Evolutionary conservation across 2,329 filamentous ascomycete species (phyloP), one percentile per base, ranked within the genome.

Genomic region (Purpureocillium lavendulum): DNA sequence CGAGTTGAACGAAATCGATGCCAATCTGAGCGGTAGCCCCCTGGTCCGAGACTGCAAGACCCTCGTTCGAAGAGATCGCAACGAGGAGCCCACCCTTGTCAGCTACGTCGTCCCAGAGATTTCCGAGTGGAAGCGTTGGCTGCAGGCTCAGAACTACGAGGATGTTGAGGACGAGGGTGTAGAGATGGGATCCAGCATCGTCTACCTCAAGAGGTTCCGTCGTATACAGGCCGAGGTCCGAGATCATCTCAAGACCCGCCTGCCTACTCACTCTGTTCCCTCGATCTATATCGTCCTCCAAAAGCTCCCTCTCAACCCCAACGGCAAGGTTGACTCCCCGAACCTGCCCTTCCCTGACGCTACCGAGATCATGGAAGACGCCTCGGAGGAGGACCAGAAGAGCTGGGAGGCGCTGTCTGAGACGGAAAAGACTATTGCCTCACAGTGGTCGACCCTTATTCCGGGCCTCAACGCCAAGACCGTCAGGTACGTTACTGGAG

Each of bases 1-100:
- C 49, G 92, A 98, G 64, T 79, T 97, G 34, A 84, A 83, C 46
- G 92, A 97, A 49, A 96, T 97, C 49, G 89, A 97, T 60, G 84
- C 73, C 32, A 82, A 94, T 58, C 66, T 96, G 35, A 84, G 79
- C 39, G 74, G 80, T 33, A 77, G 86, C 61, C 79, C 77, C 1
- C 64, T 94, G 17, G 76, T 97, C 17, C 75, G 87, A 31, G 90
- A 97, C 49, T 87, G 84, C 61, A 81, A 87, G 49, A 97, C 90
- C 0, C 66, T 97, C 3, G 78, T 97, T 4, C 77, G 60, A 34
- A 48, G 56, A 44, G 47, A 59, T 30, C 28, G 30, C 12, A 52
- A 63, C 37, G 87, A 59, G 59, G 90, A 96, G 59, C 86, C 79
- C 14, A 89, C 77, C 0, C 67, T 96, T 29, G 86, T 94, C 52